Base-by-base conservation (phyloP, 805 yeast genomes). In the Barnettozyma sucrosica region DNA sequence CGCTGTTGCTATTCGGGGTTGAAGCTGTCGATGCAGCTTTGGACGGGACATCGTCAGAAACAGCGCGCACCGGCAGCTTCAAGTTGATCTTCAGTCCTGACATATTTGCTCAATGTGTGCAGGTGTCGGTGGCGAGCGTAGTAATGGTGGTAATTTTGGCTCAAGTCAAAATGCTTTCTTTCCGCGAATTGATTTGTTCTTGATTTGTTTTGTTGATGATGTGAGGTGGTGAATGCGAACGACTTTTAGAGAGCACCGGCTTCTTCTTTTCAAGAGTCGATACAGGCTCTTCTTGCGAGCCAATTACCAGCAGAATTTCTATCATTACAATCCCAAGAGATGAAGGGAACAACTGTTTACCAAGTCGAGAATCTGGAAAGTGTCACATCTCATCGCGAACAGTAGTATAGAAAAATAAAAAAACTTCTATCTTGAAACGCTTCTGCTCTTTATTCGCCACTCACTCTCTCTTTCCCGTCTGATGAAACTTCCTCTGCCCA, bases 71-170 rank as follows among this genome's bases (percentile, higher is more conserved):
- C 25, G 51, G 45, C 3, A 53, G 44, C 25, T 51, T 51, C 30
- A 54, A 34, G 33, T 55, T 55, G 48, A 55, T 39, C 44, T 49
- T 51, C 16, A 48, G 45, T 36, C 40, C 40, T 14, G 24, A 20
- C 25, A 36, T 21, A 21, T 36, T 23, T n/a, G n/a, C 25, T 23
- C 5, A 23, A 8, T 23, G 25, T 23, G 25, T n/a, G n/a, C n/a
- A n/a, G n/a, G n/a, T n/a, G n/a, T n/a, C n/a, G n/a, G n/a, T n/a
- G n/a, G n/a, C n/a, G n/a, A n/a, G n/a, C n/a, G 25, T 23, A 8
- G 25, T 23, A 5, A 8, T 23, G 25, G 8, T 23, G 19, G 19
- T 33, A n/a, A n/a, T n/a, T n/a, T 33, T 33, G 36, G 7, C 19
- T 18, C 20, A n/a, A 23, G 25, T 23, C n/a, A 20, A n/a, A 33